These are phyloP conservation scores for Usnea hakonensis DNA, from an alignment of 495 filamentous ascomycete genomes.

Conservation along the genomic window DNA sequence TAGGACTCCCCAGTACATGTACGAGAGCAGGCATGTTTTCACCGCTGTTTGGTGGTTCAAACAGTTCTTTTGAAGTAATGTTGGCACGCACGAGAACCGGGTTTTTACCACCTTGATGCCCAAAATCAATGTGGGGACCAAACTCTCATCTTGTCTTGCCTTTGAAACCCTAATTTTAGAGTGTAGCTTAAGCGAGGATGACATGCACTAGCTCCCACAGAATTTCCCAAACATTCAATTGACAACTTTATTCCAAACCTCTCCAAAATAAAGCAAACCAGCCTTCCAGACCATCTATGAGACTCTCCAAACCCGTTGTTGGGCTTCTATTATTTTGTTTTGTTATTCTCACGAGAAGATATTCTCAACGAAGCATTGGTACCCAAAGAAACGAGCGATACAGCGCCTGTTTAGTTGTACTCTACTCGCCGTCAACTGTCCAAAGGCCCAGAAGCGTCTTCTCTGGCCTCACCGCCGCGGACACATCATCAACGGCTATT, in stretches of 20 bases:
- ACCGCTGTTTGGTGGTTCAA: not conserved
- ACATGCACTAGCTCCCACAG: constrained; percentile 1
- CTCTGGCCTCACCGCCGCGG: not conserved
- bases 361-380: not conserved
- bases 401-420: not conserved
- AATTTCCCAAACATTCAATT: not conserved
- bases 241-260: not conserved
- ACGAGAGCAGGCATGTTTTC: no score
- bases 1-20: not conserved
- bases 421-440: not conserved
- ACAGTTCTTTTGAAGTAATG: not conserved
- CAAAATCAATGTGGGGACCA: not conserved
- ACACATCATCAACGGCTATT: not conserved
- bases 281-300: not conserved
- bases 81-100: not conserved
- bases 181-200: constrained; percentile 5
- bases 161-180: no score
- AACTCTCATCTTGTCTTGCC: not conserved
- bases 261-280: not conserved
- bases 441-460: not conserved
- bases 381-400: not conserved
- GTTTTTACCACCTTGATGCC: not conserved
- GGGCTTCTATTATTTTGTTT: not conserved
- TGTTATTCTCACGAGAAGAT: not conserved
- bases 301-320: not conserved